phyloP scores from a whole-genome alignment of 768 basidiomycete species.

The Naematelia aurantialba region DNA sequence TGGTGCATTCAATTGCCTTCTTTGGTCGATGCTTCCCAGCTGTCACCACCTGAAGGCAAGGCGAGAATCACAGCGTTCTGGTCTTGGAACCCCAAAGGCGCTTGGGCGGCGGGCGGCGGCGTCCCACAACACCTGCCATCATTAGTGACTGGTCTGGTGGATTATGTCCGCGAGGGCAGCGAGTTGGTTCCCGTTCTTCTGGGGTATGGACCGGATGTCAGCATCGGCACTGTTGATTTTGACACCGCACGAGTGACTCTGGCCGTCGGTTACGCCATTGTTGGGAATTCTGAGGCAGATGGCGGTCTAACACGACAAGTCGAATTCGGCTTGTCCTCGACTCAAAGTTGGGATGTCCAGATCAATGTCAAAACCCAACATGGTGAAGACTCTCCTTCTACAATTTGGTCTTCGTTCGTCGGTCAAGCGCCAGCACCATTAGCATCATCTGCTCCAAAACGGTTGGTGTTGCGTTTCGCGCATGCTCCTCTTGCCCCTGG shows the following conservation, averaged over 20 bases:
- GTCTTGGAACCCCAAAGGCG: conserved; percentile 85
- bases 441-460: conserved; percentile 54
- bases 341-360: conserved; percentile 82
- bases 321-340: conserved; percentile 72
- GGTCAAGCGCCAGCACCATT: conserved; percentile 44
- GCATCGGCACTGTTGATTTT: conserved; percentile 72
- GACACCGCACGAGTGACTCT: conserved; percentile 79
- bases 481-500: conserved; percentile 65
- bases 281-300: conserved; percentile 57
- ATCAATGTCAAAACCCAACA: conserved; percentile 54
- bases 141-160: conserved; percentile 74
- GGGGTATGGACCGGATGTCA: conserved; percentile 76
- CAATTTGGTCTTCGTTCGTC: conserved; percentile 35
- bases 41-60: conserved; percentile 31
- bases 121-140: conserved; percentile 78
- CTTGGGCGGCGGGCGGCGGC: conserved; percentile 74
- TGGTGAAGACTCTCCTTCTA: conserved; percentile 37
- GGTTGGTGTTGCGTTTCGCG: conserved; percentile 61
- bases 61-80: conserved; percentile 82
- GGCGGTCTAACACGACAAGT: conserved; percentile 63
- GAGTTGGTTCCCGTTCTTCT: conserved; percentile 68
- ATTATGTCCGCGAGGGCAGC: conserved; percentile 73
- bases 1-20: conserved; percentile 76
- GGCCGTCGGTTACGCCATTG: conserved; percentile 75
- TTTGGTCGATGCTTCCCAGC: conserved; percentile 49